Evolutionary conservation across 352 stramenopile genomes (phyloP), one percentile per base, ranked within the genome.

Genomic region (Globisporangium apiculatum): DNA sequence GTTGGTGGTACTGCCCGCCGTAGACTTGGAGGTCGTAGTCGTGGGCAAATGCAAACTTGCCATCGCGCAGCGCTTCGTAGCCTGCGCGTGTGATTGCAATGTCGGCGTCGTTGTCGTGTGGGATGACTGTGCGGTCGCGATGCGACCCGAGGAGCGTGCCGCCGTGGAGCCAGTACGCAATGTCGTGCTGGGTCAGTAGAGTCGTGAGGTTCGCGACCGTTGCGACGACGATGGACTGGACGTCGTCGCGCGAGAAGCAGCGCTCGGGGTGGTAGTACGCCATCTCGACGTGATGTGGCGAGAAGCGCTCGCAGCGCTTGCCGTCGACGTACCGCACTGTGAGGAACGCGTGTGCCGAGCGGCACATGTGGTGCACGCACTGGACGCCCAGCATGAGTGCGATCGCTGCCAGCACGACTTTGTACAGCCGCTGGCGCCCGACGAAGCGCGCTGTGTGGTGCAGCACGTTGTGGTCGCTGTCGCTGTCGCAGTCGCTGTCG

Each of bases 131-230:
- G 15, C 64, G 60, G 46, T 71, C 45, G 17, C 66, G 69, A 15
- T 66, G 59, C 11, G 69, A 48, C 14, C 65, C 69, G 11, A 71
- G 57, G 4, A 73, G 52, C 18, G 66, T 71, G 42, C 69, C 66
- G 43, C 58, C 61, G 55, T 73, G 55, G 11, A 73, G 60, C 51
- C 65, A 76, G 53, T 71, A 57, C 36, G 57, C 51, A 36, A 73
- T 65, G 31, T 60, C 62, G 64, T 69, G 36, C 18, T 51, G 17
- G 6, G 57, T 52, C n/a, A 71, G 58, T 14, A 64, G 36, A 8
- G 57, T 60, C 9, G 45, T 54, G 24, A 66, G 48, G 14, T 48
- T 64, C 51, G 63, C 46, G 10, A 71, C 56, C 43, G 71, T 51
- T 7, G 63, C 53, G 11, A 54, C 7, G 24, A 76, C 45, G 50